Evolutionary conservation across 192 early-diverging fungal genomes (phyloP).

Genomic region (Phycomyces blakesleeanus): DNA sequence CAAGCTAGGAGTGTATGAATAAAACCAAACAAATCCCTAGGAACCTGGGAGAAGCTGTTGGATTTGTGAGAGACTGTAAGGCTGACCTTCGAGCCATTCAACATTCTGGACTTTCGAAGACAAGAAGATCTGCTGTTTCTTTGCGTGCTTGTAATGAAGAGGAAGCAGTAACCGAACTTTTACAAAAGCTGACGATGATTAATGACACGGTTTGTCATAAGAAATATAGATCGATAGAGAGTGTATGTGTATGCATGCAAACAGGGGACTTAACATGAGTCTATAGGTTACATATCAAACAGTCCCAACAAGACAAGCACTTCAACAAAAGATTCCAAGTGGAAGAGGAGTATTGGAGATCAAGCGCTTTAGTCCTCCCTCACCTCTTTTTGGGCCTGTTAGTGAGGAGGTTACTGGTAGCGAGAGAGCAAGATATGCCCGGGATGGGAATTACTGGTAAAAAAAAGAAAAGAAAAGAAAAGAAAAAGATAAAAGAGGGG

Average conservation of each 20-base stretch:
- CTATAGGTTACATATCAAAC: constrained; percentile 43
- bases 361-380: constrained; percentile 43
- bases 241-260: neutral
- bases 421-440: constrained; percentile 14
- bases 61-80: constrained; percentile 47
- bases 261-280: neutral
- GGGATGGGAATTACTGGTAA: constrained; percentile 27
- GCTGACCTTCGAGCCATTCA: constrained; percentile 39
- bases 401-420: neutral
- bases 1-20: neutral
- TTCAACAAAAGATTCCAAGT: constrained; percentile 49
- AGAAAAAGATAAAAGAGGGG: neutral
- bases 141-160: constrained; percentile 46
- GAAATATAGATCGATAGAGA: too few species aligned
- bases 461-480: neutral
- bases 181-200: constrained; percentile 38
- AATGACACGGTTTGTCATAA: constrained; percentile 50
- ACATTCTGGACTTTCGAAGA: constrained; percentile 43
- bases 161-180: constrained; percentile 40
- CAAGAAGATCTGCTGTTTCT: constrained; percentile 34
- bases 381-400: constrained; percentile 39
- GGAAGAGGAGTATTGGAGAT: constrained; percentile 45
- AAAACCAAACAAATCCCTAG: constrained; percentile 23
- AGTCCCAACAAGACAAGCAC: constrained; percentile 43
- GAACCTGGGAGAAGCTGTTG: constrained; percentile 52